A percentile compares a stretch with the other conserved stretches of the same genome.
Evolutionary conservation across 371 early-diverging fungal species (phyloP).

Genomic region (Batrachochytrium dendrobatidis): DNA sequence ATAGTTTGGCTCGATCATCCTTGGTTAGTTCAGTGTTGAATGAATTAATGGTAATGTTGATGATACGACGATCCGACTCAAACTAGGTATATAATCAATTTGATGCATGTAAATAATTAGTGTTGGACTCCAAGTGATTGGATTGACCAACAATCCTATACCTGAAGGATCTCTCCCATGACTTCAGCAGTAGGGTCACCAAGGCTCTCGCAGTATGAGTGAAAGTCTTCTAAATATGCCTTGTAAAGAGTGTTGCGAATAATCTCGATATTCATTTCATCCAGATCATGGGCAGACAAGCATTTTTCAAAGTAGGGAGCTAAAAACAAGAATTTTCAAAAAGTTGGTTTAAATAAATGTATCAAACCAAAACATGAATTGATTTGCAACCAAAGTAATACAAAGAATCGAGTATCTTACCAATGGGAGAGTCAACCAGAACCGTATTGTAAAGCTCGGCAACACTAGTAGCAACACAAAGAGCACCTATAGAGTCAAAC

Average conservation of each 20-base stretch:
- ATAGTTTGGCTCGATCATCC: constrained; percentile 89
- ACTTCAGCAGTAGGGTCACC: constrained; percentile 88
- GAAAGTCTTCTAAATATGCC: constrained; percentile 97
- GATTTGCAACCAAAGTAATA: neutral
- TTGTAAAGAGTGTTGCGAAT: constrained; percentile 97
- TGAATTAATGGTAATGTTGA: constrained; percentile 97
- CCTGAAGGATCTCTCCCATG: constrained; percentile 87
- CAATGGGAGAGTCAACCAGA: constrained; percentile 92
- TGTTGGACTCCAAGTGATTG: neutral
- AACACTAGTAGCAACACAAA: constrained; percentile 94
- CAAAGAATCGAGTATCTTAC: constrained; percentile 38
- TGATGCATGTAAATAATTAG: neutral
- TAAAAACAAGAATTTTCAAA: constrained; percentile 19
- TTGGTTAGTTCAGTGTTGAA: constrained; percentile 93
- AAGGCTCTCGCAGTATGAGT: constrained; percentile 73
- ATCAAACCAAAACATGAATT: neutral
- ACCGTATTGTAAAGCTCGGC: constrained; percentile 92
- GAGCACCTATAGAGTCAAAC: constrained; percentile 95
- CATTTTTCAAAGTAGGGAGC: constrained; percentile 97
- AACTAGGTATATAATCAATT: constrained; percentile 46
- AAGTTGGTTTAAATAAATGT: constrained; percentile 5
- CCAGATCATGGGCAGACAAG: constrained; percentile 90
- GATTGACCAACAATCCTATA: constrained; percentile 31
- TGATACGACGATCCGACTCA: constrained; percentile 94
- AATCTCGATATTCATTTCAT: constrained; percentile 98